A percentile compares a stretch with the other conserved stretches of the same genome.
Evolutionary conservation across 257 asterid species (phyloP).

Genomic region (Ajuga chamaepitys): DNA sequence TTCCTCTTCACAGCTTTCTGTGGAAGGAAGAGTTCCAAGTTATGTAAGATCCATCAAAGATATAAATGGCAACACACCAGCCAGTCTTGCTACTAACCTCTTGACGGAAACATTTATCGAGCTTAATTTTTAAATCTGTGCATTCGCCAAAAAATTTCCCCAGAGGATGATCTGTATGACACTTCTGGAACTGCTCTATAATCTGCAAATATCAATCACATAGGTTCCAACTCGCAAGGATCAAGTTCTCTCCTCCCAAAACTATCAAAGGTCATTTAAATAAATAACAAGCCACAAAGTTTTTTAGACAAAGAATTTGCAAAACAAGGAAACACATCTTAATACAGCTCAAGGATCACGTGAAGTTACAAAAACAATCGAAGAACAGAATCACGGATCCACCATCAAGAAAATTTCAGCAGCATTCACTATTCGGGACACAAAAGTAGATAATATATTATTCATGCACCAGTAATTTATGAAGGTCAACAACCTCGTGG

Average conservation of each 20-base stretch:
- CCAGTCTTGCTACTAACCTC: constrained; percentile 60
- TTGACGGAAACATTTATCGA: constrained; percentile 65
- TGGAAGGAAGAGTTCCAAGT: background rate
- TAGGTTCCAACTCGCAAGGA: background rate
- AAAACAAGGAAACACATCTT: no score
- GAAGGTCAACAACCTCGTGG: background rate
- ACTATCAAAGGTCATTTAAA: background rate
- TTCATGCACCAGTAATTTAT: background rate
- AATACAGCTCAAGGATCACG: no score
- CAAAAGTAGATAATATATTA: background rate
- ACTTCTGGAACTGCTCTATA: constrained; percentile 69
- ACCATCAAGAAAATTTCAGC: background rate
- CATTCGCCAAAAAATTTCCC: constrained; percentile 79
- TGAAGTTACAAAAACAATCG: no score
- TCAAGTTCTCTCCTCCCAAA: background rate
- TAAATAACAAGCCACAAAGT: no score
- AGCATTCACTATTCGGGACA: background rate
- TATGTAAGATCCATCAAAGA: background rate
- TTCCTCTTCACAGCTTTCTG: constrained; percentile 85
- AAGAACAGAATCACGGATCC: background rate
- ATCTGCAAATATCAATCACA: constrained; percentile 34
- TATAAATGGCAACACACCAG: background rate
- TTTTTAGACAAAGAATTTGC: no score
- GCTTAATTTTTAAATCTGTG: constrained; percentile 72
- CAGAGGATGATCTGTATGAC: constrained; percentile 69